These are phyloP conservation scores for Plasmopara viticola DNA, from an alignment of 352 stramenopile genomes.

Conservation along the genomic window DNA sequence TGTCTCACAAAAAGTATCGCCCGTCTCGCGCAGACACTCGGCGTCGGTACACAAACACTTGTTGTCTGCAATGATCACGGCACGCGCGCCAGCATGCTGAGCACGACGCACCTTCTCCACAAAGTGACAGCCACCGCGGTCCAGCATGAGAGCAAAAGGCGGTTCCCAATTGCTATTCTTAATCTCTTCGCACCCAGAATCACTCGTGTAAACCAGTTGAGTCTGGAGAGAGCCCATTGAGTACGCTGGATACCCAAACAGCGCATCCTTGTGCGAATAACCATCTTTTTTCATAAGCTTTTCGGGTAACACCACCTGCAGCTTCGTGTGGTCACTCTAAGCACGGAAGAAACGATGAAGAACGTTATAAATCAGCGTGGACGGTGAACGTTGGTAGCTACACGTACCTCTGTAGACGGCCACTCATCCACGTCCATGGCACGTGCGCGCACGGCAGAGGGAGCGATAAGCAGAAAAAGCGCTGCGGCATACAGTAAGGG, in stretches of 20 bases:
- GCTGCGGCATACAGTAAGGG: constrained; percentile 17
- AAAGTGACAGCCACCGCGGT: constrained; percentile 95
- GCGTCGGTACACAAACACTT: constrained; percentile 91
- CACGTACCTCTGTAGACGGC: constrained; percentile 67
- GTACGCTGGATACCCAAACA: constrained; percentile 96
- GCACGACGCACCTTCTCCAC: constrained; percentile 92
- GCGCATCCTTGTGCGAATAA: constrained; percentile 94
- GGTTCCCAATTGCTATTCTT: constrained; percentile 74
- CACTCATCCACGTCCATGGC: constrained; percentile 79
- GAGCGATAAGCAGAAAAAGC: constrained; percentile 17
- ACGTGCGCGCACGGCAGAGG: constrained; percentile 22
- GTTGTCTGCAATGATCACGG: constrained; percentile 95
- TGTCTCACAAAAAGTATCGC: constrained; percentile 83
- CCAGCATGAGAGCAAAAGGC: constrained; percentile 94
- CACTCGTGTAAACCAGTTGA: constrained; percentile 87
- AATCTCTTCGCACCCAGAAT: constrained; percentile 77
- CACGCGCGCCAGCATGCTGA: constrained; percentile 89
- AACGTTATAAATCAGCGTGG: constrained; percentile 7
- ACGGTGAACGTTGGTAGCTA: background rate
- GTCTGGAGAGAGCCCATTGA: constrained; percentile 78
- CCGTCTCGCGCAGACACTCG: constrained; percentile 60
- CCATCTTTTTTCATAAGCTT: constrained; percentile 88
- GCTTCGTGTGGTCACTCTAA: constrained; percentile 83
- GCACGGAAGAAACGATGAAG: background rate
- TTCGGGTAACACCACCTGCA: constrained; percentile 84